These are phyloP conservation scores for Lachancea cidri DNA, from an alignment of 805 yeast genomes.

Conservation along the genomic window DNA sequence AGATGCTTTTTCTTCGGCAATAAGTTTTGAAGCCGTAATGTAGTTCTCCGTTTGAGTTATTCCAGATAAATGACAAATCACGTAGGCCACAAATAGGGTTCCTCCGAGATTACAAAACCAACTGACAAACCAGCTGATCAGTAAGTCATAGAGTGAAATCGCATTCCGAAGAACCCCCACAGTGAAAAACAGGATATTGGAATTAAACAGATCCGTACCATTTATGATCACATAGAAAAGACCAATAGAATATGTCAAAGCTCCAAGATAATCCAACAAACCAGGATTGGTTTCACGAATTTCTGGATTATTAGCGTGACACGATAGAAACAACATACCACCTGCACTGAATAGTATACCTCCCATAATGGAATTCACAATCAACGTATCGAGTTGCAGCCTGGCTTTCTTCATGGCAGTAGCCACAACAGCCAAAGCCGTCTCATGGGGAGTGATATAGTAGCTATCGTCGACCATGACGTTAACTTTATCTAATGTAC, in stretches of 20 bases:
- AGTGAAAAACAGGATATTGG: constrained; percentile 65
- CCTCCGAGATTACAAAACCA: constrained; percentile 64
- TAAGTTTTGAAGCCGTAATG: constrained; percentile 43
- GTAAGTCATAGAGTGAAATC: constrained; percentile 55
- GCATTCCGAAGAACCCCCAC: constrained; percentile 69
- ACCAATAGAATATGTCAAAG: constrained; percentile 63
- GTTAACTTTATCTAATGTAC: not conserved
- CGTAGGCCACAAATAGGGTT: constrained; percentile 58
- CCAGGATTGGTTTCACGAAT: constrained; percentile 45
- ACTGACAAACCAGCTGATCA: constrained; percentile 62
- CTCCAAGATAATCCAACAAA: constrained; percentile 49
- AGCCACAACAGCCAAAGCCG: constrained; percentile 80
- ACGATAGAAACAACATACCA: constrained; percentile 60
- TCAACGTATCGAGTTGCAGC: constrained; percentile 52
- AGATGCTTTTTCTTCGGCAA: constrained; percentile 41
- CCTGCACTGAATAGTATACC: constrained; percentile 67
- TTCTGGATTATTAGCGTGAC: constrained; percentile 47
- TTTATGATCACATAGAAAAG: constrained; percentile 66
- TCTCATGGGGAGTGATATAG: constrained; percentile 72
- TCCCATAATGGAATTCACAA: constrained; percentile 62
- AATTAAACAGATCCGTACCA: constrained; percentile 74
- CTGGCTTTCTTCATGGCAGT: constrained; percentile 81
- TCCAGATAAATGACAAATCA: constrained; percentile 55
- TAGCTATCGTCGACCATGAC: constrained; percentile 42
- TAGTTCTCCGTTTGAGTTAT: constrained; percentile 39